Evolutionary conservation across 2,329 filamentous ascomycete genomes (phyloP).

Genomic region (Ciborinia camelliae): DNA sequence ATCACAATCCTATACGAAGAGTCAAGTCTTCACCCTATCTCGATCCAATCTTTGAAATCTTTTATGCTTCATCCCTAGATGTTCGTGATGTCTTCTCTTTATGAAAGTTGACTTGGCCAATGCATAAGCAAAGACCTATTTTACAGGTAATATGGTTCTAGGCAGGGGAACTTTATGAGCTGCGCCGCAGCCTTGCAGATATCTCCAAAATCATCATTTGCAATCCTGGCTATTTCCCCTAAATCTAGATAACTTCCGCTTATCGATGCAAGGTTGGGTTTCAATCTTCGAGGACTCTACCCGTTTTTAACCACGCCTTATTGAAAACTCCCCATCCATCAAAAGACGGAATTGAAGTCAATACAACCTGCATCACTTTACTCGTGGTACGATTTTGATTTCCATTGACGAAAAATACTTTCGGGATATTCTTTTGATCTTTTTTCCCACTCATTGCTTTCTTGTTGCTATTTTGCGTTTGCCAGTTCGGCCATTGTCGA

Average conservation of each 20-base stretch:
- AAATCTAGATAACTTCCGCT: not conserved
- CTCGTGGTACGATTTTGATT: not conserved
- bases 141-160: not conserved
- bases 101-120: not conserved
- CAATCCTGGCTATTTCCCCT: slow-evolving; percentile 3
- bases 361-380: not conserved
- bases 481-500: not conserved
- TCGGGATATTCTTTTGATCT: not conserved
- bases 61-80: not conserved
- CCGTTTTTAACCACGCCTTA: not conserved
- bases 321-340: not conserved
- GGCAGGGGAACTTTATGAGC: not conserved
- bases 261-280: not conserved
- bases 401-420: not conserved
- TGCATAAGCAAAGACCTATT: not conserved
- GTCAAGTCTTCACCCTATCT: not conserved
- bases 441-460: not conserved
- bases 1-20: not conserved
- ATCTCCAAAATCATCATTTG: slow-evolving; percentile 4
- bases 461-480: not conserved
- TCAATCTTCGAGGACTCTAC: not conserved
- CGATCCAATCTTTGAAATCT: not conserved
- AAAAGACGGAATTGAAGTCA: not conserved
- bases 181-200: slow-evolving; percentile 2
- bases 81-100: not conserved